Percentiles rank a stretch among this genome's conserved stretches.
phyloP scores from a whole-genome alignment of 768 basidiomycete species.

The Panellus pusillus region DNA sequence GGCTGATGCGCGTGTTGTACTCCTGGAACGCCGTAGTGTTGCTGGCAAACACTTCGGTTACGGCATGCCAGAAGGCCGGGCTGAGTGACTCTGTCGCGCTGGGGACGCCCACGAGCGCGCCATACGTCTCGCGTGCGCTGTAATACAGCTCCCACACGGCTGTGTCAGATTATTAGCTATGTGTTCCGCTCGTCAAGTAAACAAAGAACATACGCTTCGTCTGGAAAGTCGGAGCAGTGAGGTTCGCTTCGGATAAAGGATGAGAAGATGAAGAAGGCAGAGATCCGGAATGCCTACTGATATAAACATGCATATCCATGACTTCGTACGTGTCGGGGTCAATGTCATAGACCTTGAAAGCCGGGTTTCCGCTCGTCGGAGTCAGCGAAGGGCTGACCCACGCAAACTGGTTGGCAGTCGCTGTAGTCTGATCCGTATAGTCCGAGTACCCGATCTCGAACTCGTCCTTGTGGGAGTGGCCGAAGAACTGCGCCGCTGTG shows the following conservation, averaged over 20 bases:
- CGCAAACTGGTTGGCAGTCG: conserved; percentile 21
- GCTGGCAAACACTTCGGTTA: conserved; percentile 33
- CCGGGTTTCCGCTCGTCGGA: conserved; percentile 40
- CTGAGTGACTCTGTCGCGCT: conserved; percentile 26
- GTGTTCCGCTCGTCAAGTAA: too few species aligned
- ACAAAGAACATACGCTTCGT: too few species aligned
- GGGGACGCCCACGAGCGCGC: conserved; percentile 26
- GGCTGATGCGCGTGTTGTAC: conserved; percentile 29
- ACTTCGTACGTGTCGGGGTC: conserved; percentile 44
- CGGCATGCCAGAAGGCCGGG: conserved; percentile 41
- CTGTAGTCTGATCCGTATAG: conserved; percentile 31
- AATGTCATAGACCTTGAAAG: conserved; percentile 41
- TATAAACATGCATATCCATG: conserved; percentile 36
- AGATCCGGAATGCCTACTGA: conserved; percentile 24
- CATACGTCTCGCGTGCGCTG: conserved; percentile 35
- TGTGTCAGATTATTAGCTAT: too few species aligned
- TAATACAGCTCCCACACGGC: too few species aligned
- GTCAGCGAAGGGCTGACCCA: conserved; percentile 34
- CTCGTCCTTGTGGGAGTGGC: conserved; percentile 43
- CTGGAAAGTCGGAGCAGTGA: too few species aligned
- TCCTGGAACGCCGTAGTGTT: conserved; percentile 33
- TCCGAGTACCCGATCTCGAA: conserved; percentile 43
- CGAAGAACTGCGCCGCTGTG: conserved; percentile 39
- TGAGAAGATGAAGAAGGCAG: too few species aligned
- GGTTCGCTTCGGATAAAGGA: too few species aligned